Evolutionary conservation across 2,329 filamentous ascomycete genomes (phyloP), one percentile per base, ranked within the genome.

Genomic region (Exophiala mesophila): DNA sequence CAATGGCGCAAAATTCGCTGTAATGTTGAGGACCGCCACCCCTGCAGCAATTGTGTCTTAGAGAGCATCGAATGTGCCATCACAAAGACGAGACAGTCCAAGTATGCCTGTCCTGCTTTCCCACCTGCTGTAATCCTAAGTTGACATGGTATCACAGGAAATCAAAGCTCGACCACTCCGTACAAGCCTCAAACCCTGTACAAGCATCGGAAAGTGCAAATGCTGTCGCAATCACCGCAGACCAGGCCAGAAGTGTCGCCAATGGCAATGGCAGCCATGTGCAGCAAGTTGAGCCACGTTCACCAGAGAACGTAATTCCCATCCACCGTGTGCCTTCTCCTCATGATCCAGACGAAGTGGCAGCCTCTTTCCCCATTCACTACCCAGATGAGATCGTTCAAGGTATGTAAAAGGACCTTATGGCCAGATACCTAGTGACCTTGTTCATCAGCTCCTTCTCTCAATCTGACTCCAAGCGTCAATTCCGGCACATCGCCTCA

Each of bases 1-100:
- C 29, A 31, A 13, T 31, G 29, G 29, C 29, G 29, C 13, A 31
- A 31, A 16, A 31, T 31, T 31, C 29, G 29, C 29, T 31, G 29
- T 16, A 31, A 31, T 31, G 29, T 31, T 16, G 29, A 31, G 17
- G 29, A 31, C 5, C 5, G n/a, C 5, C 29, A 31, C 17, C 29
- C 29, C 7, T 31, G 29, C 17, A 31, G n/a, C 29, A 31, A 31
- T 13, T 31, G 29, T 13, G 29, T 31, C n/a, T 13, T 31, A 16
- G 29, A 31, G 17, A 31, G n/a, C 7, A 31, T 31, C n/a, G 29
- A 31, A 16, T 31, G 29, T 16, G 13, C 29, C 7, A 31, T 31
- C n/a, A 31, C 29, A 7, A 31, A 31, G 17, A 31, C 29, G 5
- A 31, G 29, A 13, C 13, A 31, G n/a, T 13, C 29, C 5, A 31